Conservation (phyloP, 2,329 filamentous ascomycete species). For the Cordyceps fumosorosea region DNA sequence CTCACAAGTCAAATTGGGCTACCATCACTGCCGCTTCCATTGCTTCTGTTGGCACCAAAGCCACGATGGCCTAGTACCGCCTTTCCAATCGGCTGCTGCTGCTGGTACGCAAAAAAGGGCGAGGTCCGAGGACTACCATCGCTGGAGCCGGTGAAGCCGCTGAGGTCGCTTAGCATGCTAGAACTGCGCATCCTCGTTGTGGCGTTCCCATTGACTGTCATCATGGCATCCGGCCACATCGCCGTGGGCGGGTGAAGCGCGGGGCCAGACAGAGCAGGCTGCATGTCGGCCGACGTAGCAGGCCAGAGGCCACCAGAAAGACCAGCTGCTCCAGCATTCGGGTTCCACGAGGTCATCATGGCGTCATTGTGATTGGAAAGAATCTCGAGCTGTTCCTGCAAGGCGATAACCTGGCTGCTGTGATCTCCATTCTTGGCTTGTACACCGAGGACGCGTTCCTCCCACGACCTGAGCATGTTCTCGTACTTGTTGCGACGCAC, state of each 20-base stretch:
- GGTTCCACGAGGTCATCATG: slow-evolving; percentile 24
- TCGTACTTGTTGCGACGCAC: slow-evolving; percentile 39
- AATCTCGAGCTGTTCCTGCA: slow-evolving; percentile 25
- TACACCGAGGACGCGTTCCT: slow-evolving; percentile 37
- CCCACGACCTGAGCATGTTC: slow-evolving; percentile 37
- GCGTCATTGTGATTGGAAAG: slow-evolving; percentile 3
- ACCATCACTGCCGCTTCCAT: slow-evolving; percentile 42
- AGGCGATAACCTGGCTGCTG: slow-evolving; percentile 24
- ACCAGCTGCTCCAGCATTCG: slow-evolving; percentile 19
- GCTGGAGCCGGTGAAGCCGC: slow-evolving; percentile 59
- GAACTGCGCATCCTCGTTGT: slow-evolving; percentile 50
- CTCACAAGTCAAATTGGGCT: slow-evolving; percentile 36
- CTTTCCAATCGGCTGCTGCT: background rate
- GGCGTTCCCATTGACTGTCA: slow-evolving; percentile 16
- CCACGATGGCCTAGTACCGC: background rate
- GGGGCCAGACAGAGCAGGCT: slow-evolving; percentile 25
- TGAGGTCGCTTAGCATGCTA: slow-evolving; percentile 61
- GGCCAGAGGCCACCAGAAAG: slow-evolving; percentile 32
- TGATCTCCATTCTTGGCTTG: slow-evolving; percentile 24
- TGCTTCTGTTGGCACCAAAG: slow-evolving; percentile 20
- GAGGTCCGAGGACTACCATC: slow-evolving; percentile 34
- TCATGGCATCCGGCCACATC: background rate
- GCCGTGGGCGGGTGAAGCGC: background rate
- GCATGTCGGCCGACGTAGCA: slow-evolving; percentile 26
- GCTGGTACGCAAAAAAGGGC: background rate